Evolutionary conservation across 805 yeast species (phyloP).

Genomic region (Debaryomyces tyrocola): DNA sequence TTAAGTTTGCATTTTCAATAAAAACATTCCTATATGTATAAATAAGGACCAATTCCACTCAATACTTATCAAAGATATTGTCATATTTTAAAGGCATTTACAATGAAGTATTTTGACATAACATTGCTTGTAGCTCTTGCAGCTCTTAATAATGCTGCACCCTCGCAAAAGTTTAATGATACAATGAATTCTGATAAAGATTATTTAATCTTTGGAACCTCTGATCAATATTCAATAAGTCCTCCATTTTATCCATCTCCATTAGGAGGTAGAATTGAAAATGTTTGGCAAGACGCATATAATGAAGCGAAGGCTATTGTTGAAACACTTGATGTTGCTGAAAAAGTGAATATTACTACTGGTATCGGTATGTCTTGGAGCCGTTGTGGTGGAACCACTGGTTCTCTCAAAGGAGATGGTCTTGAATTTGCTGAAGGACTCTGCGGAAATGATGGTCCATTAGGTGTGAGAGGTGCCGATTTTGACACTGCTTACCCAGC

Average conservation of each 20-base stretch:
- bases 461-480: slow-evolving; percentile 2
- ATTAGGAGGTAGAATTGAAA: slow-evolving; percentile 2
- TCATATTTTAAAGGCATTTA: too few relatives aligned
- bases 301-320: neutral
- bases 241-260: slow-evolving; percentile 2
- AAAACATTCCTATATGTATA: too few relatives aligned
- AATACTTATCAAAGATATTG: too few relatives aligned
- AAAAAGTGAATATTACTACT: slow-evolving; percentile 3
- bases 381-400: slow-evolving; percentile 3
- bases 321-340: slow-evolving; percentile 2
- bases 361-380: neutral
- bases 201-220: slow-evolving; percentile 1
- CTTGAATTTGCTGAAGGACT: neutral
- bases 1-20: too few relatives aligned
- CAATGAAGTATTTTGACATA: neutral
- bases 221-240: slow-evolving; percentile 1
- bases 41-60: too few relatives aligned
- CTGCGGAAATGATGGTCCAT: slow-evolving; percentile 3
- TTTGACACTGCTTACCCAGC: slow-evolving; percentile 1
- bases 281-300: slow-evolving; percentile 3
- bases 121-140: neutral
- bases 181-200: neutral
- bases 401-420: neutral
- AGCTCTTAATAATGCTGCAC: neutral
- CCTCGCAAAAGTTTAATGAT: neutral